phyloP scores from a whole-genome alignment of 164 flowering plant species.

The Kingdonia uniflora region DNA sequence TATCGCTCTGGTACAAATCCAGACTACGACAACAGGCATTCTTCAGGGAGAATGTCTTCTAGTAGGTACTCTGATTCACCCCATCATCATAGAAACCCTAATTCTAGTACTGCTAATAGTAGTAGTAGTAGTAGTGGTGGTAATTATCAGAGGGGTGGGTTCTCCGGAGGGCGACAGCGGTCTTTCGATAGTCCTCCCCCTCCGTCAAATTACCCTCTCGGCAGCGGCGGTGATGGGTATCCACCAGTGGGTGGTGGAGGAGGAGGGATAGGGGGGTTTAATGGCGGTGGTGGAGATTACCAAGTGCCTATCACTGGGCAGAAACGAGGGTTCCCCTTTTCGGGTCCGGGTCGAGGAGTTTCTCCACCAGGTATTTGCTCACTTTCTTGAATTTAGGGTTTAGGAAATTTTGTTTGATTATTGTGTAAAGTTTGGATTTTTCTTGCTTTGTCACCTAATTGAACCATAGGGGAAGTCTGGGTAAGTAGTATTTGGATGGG shows the following conservation, averaged over 20 bases:
- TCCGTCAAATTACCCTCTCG: constrained; percentile 13
- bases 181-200: constrained; percentile 35
- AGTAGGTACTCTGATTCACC: constrained; percentile 5
- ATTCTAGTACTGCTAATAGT: neutral
- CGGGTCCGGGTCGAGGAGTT: constrained; percentile 37
- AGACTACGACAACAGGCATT: constrained; percentile 3
- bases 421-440: neutral
- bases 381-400: neutral
- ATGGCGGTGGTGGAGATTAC: constrained; percentile 9
- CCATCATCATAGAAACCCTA: constrained; percentile 24
- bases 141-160: constrained; percentile 17
- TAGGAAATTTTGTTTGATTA: neutral
- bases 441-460: too few relatives aligned
- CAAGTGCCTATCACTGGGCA: constrained; percentile 39
- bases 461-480: too few relatives aligned
- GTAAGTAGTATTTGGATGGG: neutral
- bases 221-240: constrained; percentile 11
- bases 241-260: constrained; percentile 6
- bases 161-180: constrained; percentile 17
- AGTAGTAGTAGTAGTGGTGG: constrained; percentile 1
- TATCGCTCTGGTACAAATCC: constrained; percentile 9
- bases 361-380: constrained; percentile 32
- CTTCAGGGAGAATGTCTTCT: constrained; percentile 11
- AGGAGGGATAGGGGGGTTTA: constrained; percentile 14
- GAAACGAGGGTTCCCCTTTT: constrained; percentile 52